Evolutionary conservation across 1,284 basidiomycete genomes (phyloP), one percentile per base, ranked within the genome.

Genomic region (Porogramme epimiltina): DNA sequence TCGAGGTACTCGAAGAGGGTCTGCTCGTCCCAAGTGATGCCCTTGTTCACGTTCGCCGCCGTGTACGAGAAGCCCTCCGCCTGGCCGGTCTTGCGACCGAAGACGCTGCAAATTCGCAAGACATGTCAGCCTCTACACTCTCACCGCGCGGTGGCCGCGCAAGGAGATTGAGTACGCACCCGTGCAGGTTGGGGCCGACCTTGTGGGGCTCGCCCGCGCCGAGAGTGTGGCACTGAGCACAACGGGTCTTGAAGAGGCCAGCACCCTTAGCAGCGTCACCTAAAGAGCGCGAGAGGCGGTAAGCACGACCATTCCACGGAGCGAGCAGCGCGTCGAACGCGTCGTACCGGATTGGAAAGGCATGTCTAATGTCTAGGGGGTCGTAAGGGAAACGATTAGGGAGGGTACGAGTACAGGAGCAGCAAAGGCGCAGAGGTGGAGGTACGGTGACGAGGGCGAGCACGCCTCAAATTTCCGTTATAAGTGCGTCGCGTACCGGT

Each of bases 41-140:
- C 95, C 82, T 97, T 98, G 83, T 93, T 97, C 59, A 96, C 78
- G 78, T 99, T 99, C 68, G 96, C 96, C 55, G 92, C 85, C 49
- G 95, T 96, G 81, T 97, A 98, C 13, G 87, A 87, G 86, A 81
- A 99, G 55, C 88, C 89, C 26, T 89, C 85, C 39, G 79, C 92
- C 66, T 92, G 86, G 54, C 97, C 96, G 39, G 92, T 88, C 74
- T 95, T 88, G 64, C 95, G 93, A 58, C 96, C 96, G 63, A 90
- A 86, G 62, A 89, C 58, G 42, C 85, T 89, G 55, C n/a, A 19
- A 39, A n/a, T 19, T 26, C 45, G 42, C 46, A 54, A 45, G 19
- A 25, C 33, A 31, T 46, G 59, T 57, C 52, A 62, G 51, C 47
- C 33, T n/a, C 43, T 4, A 22, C 3, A 31, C 31, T 18, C 18